A percentile compares a stretch with the other conserved stretches of the same genome.
Conservation (phyloP, 2,329 filamentous ascomycete species). For the Colletotrichum graminicola region DNA sequence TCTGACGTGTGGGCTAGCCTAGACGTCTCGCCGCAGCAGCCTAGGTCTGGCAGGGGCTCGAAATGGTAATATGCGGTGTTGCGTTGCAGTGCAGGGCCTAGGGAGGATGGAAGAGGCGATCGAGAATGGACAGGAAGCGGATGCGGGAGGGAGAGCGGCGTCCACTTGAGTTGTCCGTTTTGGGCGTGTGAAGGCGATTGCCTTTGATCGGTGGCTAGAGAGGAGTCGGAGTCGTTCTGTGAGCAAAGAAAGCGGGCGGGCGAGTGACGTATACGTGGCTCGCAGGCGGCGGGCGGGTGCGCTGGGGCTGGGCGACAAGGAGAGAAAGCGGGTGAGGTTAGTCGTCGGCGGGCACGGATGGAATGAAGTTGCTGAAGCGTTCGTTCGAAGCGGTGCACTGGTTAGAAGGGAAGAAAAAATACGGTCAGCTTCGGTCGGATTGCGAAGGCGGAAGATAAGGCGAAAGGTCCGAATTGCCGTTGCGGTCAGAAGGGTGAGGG, state of each 20-base stretch:
- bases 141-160: conserved; percentile 58
- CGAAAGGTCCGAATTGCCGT: conserved; percentile 28
- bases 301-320: conserved; percentile 15
- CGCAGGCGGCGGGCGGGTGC: conserved; percentile 31
- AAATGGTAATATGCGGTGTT: conserved; percentile 22
- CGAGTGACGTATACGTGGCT: conserved; percentile 39
- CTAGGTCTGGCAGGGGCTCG: conserved; percentile 32
- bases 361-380: conserved; percentile 26
- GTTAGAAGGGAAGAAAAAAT: neutral
- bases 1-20: conserved; percentile 45
- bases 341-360: conserved; percentile 24
- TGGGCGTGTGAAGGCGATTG: conserved; percentile 54
- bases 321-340: conserved; percentile 2
- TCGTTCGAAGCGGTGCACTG: conserved; percentile 30
- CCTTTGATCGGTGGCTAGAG: conserved; percentile 42
- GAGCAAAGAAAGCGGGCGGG: conserved; percentile 40
- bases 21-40: conserved; percentile 43
- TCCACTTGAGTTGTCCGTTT: conserved; percentile 64
- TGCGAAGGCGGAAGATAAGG: conserved; percentile 35
- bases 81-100: conserved; percentile 49
- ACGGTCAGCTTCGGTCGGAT: conserved; percentile 36
- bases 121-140: conserved; percentile 61
- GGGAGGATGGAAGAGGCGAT: conserved; percentile 66
- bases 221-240: conserved; percentile 43
- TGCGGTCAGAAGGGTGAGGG: conserved; percentile 13